Conservation (phyloP, 805 yeast species). For the Lachancea waltii region DNA sequence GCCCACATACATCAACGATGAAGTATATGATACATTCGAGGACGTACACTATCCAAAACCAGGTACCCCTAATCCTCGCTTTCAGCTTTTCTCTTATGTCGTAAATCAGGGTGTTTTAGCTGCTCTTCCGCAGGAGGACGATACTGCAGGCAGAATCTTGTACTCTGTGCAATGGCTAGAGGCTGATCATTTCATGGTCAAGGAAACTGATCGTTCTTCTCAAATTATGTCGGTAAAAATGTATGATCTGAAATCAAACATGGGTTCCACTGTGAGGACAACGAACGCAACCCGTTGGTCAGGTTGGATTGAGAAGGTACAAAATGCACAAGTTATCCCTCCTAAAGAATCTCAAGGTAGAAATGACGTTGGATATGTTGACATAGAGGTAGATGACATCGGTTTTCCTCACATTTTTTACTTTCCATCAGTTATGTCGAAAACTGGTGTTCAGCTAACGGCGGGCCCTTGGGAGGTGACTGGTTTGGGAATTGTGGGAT, state of each 20-base stretch:
- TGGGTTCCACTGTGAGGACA: conserved; percentile 37
- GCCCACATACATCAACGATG: conserved; percentile 40
- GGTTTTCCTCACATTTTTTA: conserved; percentile 62
- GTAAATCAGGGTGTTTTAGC: conserved; percentile 23
- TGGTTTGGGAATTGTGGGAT: conserved; percentile 40
- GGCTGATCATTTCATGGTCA: conserved; percentile 43
- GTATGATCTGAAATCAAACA: conserved; percentile 31
- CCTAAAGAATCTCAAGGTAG: conserved; percentile 27
- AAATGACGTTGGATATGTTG: conserved; percentile 50
- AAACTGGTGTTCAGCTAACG: conserved; percentile 38
- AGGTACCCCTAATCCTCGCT: conserved; percentile 54
- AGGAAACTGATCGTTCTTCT: conserved; percentile 59
- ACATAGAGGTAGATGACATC: conserved; percentile 43
- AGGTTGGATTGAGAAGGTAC: conserved; percentile 56
- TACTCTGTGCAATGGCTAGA: conserved; percentile 60
- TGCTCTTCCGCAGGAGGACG: conserved; percentile 21
- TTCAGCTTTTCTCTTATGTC: conserved; percentile 42
- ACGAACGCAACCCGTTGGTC: conserved; percentile 39
- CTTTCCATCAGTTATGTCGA: conserved; percentile 41
- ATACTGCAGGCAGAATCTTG: conserved; percentile 35
- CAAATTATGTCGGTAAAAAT: conserved; percentile 46
- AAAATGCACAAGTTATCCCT: conserved; percentile 37
- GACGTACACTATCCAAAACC: conserved; percentile 66
- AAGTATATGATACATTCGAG: conserved; percentile 41
- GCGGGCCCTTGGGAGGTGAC: conserved; percentile 48